phyloP scores from a whole-genome alignment of 2,329 filamentous ascomycete species.

The Alternaria panax region DNA sequence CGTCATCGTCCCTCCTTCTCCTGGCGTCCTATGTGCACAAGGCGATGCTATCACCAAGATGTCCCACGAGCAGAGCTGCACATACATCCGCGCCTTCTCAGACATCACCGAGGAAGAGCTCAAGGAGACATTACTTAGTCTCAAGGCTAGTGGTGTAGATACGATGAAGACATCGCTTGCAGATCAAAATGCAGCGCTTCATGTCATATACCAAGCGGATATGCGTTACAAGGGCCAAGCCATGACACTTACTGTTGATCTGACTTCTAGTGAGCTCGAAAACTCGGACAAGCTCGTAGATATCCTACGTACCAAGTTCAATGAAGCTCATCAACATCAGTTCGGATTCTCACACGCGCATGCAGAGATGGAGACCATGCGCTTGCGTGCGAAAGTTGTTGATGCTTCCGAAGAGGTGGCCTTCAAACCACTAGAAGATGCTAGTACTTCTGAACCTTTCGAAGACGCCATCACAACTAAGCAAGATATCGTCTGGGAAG shows the following conservation, averaged over 20 bases:
- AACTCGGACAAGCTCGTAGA: conserved; percentile 40
- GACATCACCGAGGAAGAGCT: conserved; percentile 48
- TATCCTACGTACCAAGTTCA: conserved; percentile 51
- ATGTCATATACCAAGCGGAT: conserved; percentile 54
- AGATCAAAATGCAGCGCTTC: conserved; percentile 40
- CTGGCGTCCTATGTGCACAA: conserved; percentile 59
- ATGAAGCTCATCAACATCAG: conserved; percentile 54
- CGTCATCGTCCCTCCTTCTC: conserved; percentile 61
- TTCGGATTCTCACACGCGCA: conserved; percentile 56
- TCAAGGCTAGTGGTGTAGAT: conserved; percentile 50
- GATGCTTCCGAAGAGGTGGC: conserved; percentile 54
- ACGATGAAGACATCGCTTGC: conserved; percentile 51
- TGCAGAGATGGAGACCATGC: conserved; percentile 59
- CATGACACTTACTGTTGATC: conserved; percentile 45
- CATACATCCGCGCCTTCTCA: conserved; percentile 55
- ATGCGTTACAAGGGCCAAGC: conserved; percentile 59
- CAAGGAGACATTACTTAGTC: conserved; percentile 37
- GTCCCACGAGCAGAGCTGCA: conserved; percentile 56
- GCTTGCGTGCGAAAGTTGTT: conserved; percentile 55
- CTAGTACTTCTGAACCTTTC: conserved; percentile 37
- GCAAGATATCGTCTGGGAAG: conserved; percentile 53
- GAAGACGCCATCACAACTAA: conserved; percentile 49
- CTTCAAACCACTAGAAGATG: conserved; percentile 46
- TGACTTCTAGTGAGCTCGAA: conserved; percentile 48
- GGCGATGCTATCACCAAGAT: conserved; percentile 61